Conservation (phyloP, 78 protist species). For the Isochrysis galbana region DNA sequence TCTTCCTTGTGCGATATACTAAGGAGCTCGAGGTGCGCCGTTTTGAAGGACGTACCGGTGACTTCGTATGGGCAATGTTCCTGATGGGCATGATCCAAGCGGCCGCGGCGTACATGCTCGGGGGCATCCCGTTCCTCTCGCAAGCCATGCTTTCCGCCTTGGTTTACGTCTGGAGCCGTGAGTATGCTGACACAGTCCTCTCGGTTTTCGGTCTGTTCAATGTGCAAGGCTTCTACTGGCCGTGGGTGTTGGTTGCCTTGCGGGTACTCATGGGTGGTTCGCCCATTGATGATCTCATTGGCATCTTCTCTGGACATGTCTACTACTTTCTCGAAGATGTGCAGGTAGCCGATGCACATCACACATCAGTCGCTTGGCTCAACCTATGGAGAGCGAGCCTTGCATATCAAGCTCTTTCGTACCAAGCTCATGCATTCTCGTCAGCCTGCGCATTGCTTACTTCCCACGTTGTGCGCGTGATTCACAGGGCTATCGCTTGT, state of each 20-base stretch:
- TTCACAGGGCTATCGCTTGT: neutral
- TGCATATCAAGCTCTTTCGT: too few species aligned
- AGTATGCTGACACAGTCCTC: neutral
- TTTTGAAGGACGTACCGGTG: constrained; percentile 44
- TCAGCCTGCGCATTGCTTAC: neutral
- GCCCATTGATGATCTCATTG: constrained; percentile 46
- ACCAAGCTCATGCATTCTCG: neutral
- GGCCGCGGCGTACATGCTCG: neutral
- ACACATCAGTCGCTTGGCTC: too few species aligned
- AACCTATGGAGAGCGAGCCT: too few species aligned
- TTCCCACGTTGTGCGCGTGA: neutral
- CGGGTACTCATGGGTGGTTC: constrained; percentile 53
- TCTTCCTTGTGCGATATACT: constrained; percentile 38
- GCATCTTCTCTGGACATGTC: constrained; percentile 60
- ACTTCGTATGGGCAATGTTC: constrained; percentile 15
- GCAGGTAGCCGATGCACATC: neutral
- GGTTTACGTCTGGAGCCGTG: constrained; percentile 56
- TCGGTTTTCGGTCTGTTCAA: constrained; percentile 48
- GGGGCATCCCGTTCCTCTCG: constrained; percentile 42
- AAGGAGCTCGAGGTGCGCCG: constrained; percentile 31
- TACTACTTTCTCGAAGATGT: constrained; percentile 47
- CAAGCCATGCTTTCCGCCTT: constrained; percentile 43
- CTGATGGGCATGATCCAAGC: neutral
- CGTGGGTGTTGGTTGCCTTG: neutral
- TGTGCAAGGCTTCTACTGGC: neutral